Evolutionary conservation across 108 stramenopile genomes (phyloP).

Genomic region (Cyclotella baltica): DNA sequence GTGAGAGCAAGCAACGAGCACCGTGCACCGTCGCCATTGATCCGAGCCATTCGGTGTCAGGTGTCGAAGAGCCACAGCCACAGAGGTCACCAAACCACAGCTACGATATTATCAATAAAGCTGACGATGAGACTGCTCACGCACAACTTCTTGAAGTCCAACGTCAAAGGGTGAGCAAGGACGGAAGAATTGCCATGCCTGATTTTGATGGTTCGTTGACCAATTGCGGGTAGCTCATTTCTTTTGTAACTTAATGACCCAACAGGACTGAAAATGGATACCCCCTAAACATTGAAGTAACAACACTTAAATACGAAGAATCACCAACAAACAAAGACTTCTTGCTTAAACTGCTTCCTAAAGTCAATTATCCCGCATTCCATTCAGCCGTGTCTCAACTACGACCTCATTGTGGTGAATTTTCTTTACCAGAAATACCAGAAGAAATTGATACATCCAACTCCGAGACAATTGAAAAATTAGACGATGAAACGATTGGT

Average conservation of each 20-base stretch:
- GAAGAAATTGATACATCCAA: conserved; percentile 37
- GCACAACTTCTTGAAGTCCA: conserved; percentile 86
- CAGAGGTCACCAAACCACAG: too few relatives aligned
- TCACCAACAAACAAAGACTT: conserved; percentile 75
- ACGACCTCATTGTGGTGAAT: conserved; percentile 40
- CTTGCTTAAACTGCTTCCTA: conserved; percentile 66
- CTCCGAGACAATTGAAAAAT: conserved; percentile 36
- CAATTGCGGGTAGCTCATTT: neutral
- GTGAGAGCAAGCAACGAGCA: too few relatives aligned
- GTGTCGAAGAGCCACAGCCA: too few relatives aligned
- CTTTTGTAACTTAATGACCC: too few relatives aligned
- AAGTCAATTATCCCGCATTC: conserved; percentile 74
- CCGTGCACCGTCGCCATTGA: too few relatives aligned
- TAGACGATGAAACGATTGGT: conserved; percentile 48
- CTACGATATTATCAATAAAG: too few relatives aligned
- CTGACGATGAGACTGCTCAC: conserved; percentile 82
- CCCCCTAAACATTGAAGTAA: conserved; percentile 76
- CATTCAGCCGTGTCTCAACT: conserved; percentile 62
- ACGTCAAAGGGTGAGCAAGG: conserved; percentile 73
- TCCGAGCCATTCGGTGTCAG: too few relatives aligned
- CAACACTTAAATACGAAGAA: conserved; percentile 60
- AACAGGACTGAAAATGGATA: conserved; percentile 86
- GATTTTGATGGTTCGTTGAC: neutral
- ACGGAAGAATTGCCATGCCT: neutral
- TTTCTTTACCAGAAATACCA: conserved; percentile 60